Percentiles rank a stretch among this genome's conserved stretches.
These are phyloP conservation scores for Rutstroemia sp. DNA, from an alignment of 2,329 filamentous ascomycete genomes.

Conservation along the genomic window DNA sequence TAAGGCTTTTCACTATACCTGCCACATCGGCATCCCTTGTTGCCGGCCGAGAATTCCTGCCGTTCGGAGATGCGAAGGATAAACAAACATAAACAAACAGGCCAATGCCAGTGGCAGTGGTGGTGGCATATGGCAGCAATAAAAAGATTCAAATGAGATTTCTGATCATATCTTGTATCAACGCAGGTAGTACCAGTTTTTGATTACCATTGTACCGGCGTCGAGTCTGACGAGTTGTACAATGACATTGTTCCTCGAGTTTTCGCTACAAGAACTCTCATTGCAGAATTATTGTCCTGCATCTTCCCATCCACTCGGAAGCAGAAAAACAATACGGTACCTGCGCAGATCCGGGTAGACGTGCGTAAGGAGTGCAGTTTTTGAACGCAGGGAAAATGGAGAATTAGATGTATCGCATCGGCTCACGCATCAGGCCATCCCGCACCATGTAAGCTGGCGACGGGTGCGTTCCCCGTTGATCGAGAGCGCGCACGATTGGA, in stretches of 20 bases:
- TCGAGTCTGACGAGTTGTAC: too few relatives aligned
- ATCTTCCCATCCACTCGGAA: slow-evolving; percentile 2
- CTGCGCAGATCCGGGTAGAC: neutral
- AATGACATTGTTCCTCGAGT: too few relatives aligned
- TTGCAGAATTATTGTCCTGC: neutral
- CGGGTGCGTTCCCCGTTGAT: neutral
- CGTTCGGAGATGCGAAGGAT: neutral
- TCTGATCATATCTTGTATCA: too few relatives aligned
- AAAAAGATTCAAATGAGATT: too few relatives aligned
- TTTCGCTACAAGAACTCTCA: neutral
- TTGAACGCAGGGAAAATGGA: neutral
- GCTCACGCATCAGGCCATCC: neutral
- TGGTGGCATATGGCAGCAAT: too few relatives aligned
- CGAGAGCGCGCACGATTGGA: neutral
- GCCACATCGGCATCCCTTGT: slow-evolving; percentile 2
- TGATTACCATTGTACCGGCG: too few relatives aligned
- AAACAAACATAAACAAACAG: neutral
- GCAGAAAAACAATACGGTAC: neutral
- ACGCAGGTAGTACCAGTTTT: too few relatives aligned
- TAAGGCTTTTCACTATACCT: neutral
- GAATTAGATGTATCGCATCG: neutral
- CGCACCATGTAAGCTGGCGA: neutral
- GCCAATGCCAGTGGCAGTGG: too few relatives aligned
- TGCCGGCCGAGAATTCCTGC: neutral
- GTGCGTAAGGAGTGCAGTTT: neutral